Evolutionary conservation across 2,329 filamentous ascomycete genomes (phyloP).

Genomic region (Mariannaea sp.): DNA sequence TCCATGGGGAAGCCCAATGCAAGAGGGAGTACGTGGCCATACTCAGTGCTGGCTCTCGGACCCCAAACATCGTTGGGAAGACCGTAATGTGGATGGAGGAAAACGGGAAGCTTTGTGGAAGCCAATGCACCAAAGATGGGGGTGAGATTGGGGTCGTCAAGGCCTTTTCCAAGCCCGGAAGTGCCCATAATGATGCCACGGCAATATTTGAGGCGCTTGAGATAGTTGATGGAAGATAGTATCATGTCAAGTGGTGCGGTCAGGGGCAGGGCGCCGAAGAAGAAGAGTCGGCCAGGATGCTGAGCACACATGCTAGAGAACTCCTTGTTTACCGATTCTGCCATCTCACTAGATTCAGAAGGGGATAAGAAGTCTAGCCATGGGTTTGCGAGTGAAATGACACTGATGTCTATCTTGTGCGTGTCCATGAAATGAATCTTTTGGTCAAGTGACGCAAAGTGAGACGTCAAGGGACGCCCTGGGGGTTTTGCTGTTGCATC

Average conservation of each 20-base stretch:
- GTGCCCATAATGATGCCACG: constrained; percentile 90
- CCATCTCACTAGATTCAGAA: constrained; percentile 65
- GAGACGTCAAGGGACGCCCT: constrained; percentile 80
- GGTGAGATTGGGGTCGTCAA: constrained; percentile 77
- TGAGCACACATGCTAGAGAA: constrained; percentile 72
- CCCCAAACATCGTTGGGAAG: constrained; percentile 82
- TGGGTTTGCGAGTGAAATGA: constrained; percentile 88
- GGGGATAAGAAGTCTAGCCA: constrained; percentile 85
- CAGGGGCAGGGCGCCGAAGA: constrained; percentile 82
- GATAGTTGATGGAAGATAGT: constrained; percentile 66
- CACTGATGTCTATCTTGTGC: constrained; percentile 80
- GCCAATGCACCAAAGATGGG: constrained; percentile 74
- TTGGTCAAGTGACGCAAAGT: constrained; percentile 78
- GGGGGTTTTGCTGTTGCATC: constrained; percentile 63
- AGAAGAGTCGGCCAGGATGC: constrained; percentile 73
- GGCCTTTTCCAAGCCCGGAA: constrained; percentile 74
- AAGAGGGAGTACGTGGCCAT: constrained; percentile 85
- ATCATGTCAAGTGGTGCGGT: constrained; percentile 68
- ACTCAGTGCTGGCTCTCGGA: constrained; percentile 66
- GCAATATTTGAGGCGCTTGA: constrained; percentile 67
- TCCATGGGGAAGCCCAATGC: constrained; percentile 90
- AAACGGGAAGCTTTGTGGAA: constrained; percentile 68
- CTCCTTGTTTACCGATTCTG: constrained; percentile 74
- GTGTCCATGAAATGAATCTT: constrained; percentile 89
- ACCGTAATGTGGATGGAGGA: constrained; percentile 92